Percentiles rank a stretch among this genome's conserved stretches.
phyloP scores from a whole-genome alignment of 495 filamentous ascomycete genomes.

The Baudoinia panamericana region DNA sequence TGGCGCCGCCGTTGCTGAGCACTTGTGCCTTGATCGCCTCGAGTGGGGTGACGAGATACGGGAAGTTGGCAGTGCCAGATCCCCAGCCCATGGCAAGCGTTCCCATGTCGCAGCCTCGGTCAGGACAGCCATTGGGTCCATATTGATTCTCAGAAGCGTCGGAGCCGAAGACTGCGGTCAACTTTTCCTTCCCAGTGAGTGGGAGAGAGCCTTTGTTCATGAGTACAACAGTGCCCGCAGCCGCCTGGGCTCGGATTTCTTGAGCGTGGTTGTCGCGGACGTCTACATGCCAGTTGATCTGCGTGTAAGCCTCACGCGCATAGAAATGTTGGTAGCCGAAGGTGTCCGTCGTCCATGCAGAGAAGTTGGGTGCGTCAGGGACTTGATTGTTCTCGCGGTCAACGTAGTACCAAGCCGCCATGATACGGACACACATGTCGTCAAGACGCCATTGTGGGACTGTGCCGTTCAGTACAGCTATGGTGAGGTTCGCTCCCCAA shows the following conservation, averaged over 20 bases:
- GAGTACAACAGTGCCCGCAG: conserved; percentile 69
- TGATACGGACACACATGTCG: conserved; percentile 86
- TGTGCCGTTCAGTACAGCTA: conserved; percentile 79
- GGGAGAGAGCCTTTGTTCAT: conserved; percentile 78
- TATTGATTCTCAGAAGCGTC: conserved; percentile 65
- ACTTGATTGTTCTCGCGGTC: conserved; percentile 49
- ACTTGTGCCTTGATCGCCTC: conserved; percentile 71
- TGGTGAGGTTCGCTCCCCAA: conserved; percentile 79
- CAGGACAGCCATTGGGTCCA: conserved; percentile 75
- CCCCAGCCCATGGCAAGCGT: conserved; percentile 91
- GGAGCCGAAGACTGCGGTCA: conserved; percentile 70
- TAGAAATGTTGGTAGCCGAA: conserved; percentile 54
- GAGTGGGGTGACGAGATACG: conserved; percentile 80
- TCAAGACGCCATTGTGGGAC: conserved; percentile 83
- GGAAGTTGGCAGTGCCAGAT: conserved; percentile 77
- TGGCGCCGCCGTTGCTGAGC: conserved; percentile 42
- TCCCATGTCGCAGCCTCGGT: conserved; percentile 74
- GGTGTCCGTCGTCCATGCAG: conserved; percentile 70
- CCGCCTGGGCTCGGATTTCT: conserved; percentile 60
- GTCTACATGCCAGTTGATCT: conserved; percentile 76
- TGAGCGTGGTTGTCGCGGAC: conserved; percentile 62
- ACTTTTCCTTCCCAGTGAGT: conserved; percentile 56
- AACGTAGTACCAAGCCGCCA: conserved; percentile 87
- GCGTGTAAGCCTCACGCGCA: conserved; percentile 44
- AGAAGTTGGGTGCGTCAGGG: conserved; percentile 58